Percentiles rank a stretch among this genome's conserved stretches.
Conservation (phyloP, 116 monocot genomes). For the Dioscorea cayenensis region DNA sequence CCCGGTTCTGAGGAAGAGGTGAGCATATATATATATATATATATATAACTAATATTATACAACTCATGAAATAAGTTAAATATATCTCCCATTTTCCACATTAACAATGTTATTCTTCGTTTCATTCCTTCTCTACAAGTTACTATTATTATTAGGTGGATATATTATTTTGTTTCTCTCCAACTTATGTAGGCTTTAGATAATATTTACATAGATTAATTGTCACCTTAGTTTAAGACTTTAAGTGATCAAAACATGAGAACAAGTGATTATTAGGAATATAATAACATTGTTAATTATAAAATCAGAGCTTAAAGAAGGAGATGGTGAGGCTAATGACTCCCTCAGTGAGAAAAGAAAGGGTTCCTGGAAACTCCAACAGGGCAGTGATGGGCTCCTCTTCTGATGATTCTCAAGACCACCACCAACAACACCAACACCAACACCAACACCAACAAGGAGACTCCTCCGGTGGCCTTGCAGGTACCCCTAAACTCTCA, state of each 20-base stretch:
- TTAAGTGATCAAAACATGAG: background rate
- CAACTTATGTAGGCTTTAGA: too few species aligned
- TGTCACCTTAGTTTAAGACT: background rate
- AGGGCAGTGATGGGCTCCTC: conserved; percentile 33
- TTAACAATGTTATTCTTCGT: too few species aligned
- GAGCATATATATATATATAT: background rate
- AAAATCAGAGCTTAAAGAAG: conserved; percentile 44
- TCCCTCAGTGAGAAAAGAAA: conserved; percentile 50
- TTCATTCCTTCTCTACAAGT: too few species aligned
- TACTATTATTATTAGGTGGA: too few species aligned
- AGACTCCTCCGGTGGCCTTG: conserved; percentile 20
- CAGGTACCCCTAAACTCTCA: conserved; percentile 64
- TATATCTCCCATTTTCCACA: too few species aligned
- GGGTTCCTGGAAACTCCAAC: conserved; percentile 33
- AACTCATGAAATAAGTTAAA: too few species aligned
- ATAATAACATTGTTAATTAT: too few species aligned
- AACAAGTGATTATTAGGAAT: too few species aligned
- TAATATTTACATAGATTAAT: too few species aligned
- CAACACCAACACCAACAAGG: conserved; percentile 15
- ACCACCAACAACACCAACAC: conserved; percentile 2
- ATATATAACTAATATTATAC: too few species aligned
- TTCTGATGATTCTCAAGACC: conserved; percentile 36
- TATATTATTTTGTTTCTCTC: too few species aligned
- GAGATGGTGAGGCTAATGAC: conserved; percentile 52
- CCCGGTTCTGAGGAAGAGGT: conserved; percentile 70